phyloP scores from a whole-genome alignment of 106 monocot species.

The Dendrobium officinale region DNA sequence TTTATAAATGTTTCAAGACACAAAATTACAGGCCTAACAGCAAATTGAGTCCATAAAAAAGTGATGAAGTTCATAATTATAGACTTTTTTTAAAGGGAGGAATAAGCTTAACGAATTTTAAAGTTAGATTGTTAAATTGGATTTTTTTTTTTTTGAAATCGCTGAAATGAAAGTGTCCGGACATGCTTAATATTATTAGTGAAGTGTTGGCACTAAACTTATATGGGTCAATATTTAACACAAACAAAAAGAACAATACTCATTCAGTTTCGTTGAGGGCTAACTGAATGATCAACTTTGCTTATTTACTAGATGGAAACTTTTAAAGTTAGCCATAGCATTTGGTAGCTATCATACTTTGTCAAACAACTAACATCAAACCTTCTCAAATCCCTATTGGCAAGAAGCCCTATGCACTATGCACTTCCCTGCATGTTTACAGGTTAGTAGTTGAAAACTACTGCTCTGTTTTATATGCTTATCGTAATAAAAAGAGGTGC shows the following conservation, averaged over 20 bases:
- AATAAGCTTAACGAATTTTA: no score
- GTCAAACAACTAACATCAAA: neutral
- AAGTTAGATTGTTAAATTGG: no score
- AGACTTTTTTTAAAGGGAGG: no score
- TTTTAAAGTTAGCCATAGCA: neutral
- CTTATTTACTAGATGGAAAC: neutral
- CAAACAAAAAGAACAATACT: no score
- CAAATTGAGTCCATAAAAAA: neutral
- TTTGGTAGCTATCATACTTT: neutral
- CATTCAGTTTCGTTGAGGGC: no score
- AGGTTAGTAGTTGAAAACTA: neutral
- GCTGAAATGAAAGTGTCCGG: no score
- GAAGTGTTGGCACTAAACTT: no score
- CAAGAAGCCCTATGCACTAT: neutral
- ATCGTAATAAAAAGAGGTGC: neutral
- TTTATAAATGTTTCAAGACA: neutral
- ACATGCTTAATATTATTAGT: no score
- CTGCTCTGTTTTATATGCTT: neutral
- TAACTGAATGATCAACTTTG: no score
- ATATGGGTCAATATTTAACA: no score
- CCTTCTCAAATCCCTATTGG: neutral
- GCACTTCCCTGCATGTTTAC: neutral
- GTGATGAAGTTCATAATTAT: neutral
- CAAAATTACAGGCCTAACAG: no score
- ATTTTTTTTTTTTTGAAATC: neutral